Conservation (phyloP, 176 grass and related monocot genomes). For the Oropetium thomaeum region DNA sequence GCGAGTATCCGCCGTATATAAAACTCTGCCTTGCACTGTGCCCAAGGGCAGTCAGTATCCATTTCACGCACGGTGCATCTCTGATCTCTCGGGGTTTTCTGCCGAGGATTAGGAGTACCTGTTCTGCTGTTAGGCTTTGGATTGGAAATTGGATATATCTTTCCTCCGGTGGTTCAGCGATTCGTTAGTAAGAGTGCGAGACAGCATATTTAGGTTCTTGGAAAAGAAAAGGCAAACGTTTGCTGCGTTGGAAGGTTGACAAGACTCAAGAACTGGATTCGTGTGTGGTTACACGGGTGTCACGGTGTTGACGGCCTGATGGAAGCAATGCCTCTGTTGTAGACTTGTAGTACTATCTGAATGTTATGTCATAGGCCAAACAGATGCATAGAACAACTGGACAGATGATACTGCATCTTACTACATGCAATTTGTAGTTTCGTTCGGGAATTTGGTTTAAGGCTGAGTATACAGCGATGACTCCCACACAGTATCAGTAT, state of each 20-base stretch:
- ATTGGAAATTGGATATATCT: slow-evolving; percentile 4
- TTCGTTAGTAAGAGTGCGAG: not conserved
- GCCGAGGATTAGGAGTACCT: not conserved
- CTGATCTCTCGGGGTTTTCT: not conserved
- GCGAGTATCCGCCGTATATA: not conserved
- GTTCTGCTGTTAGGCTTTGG: not conserved
- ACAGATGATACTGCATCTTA: not conserved
- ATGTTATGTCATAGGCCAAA: slow-evolving; percentile 25
- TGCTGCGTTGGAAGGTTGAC: slow-evolving; percentile 6
- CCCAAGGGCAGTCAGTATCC: no score
- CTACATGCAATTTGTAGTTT: not conserved
- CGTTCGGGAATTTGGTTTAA: not conserved
- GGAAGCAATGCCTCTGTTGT: slow-evolving; percentile 2
- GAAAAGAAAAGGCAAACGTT: not conserved
- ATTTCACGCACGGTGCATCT: not conserved
- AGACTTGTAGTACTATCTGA: no score
- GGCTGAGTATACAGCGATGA: not conserved
- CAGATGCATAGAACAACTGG: not conserved
- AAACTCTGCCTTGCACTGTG: not conserved
- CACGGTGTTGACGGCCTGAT: not conserved
- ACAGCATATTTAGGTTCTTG: slow-evolving; percentile 36
- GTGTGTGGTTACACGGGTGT: not conserved
- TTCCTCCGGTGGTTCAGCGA: not conserved
- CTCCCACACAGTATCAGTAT: not conserved
- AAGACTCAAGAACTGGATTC: slow-evolving; percentile 36